Evolutionary conservation across 768 basidiomycete genomes (phyloP), one percentile per base, ranked within the genome.

Genomic region (Leccinum broughii): DNA sequence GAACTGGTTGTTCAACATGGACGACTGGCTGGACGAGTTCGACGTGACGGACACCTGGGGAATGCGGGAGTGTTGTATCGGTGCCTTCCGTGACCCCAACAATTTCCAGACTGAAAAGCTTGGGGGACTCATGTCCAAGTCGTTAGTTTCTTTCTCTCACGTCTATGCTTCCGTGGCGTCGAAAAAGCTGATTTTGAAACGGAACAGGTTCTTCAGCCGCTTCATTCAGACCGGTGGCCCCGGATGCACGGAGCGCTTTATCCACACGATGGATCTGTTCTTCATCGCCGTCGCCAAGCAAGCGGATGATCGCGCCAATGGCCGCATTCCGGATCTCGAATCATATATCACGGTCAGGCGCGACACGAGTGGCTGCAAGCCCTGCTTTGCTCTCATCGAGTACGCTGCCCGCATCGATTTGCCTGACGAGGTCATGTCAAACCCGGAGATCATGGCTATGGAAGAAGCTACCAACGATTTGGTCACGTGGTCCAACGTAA

Each of bases 341-440:
- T 78, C 80, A 14, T 87, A 85, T 68, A 76, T 86, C 57, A 61
- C 70, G 14, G 73, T 85, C 49, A 78, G 86, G 51, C 78, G 85
- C 32, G 78, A 84, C 55, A 85, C 83, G 11, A 81, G 79, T 56
- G 85, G 80, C 9, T 80, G 77, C 64, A 81, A 81, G 58, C 80
- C 83, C 0, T 77, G 81, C 54, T 80, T 82, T 60, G 78, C 78
- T 15, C 72, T 84, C 4, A 80, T 81, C 58, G 84, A 88, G 64
- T 90, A 84, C 57, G 81, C 81, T 3, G 73, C 76, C 35, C 68
- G 72, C 26, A 77, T 86, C 39, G 79, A 85, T 63, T 67, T 87
- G 24, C 83, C 84, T 0, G 80, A 85, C 24, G 76, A 82, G 55
- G 80, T 85, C 60, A 75, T 81, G 60, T 74, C 77, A n/a, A 80